phyloP scores from a whole-genome alignment of 2,329 filamentous ascomycete genomes.

The Raffaelea deltoideospora region DNA sequence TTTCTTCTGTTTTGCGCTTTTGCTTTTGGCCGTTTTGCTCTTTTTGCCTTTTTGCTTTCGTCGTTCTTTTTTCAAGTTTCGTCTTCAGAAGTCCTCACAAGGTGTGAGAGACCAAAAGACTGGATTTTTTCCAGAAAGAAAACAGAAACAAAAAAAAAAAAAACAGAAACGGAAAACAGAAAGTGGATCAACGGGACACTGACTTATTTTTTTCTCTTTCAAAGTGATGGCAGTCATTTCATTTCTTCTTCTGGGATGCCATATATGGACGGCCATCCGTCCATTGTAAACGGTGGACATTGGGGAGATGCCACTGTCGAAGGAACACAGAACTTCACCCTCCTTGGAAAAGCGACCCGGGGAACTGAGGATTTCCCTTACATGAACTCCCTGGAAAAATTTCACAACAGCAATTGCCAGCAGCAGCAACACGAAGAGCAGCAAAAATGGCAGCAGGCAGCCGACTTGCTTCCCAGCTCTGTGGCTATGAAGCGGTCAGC shows the following conservation, averaged over 20 bases:
- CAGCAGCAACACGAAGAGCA: slow-evolving; percentile 1
- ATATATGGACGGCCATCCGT: slow-evolving; percentile 24
- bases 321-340: slow-evolving; percentile 44
- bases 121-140: not conserved
- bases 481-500: slow-evolving; percentile 30
- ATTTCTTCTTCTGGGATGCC: slow-evolving; percentile 35
- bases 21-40: not conserved
- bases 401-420: slow-evolving; percentile 8
- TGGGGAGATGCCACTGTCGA: slow-evolving; percentile 41
- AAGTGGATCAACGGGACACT: slow-evolving; percentile 39
- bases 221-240: slow-evolving; percentile 42
- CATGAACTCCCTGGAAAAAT: slow-evolving; percentile 32
- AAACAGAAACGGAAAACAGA: slow-evolving; percentile 4
- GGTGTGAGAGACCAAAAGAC: no score
- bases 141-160: no score
- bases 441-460: slow-evolving; percentile 28
- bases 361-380: slow-evolving; percentile 40
- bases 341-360: slow-evolving; percentile 29
- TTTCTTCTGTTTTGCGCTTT: slow-evolving; percentile 16
- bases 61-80: not conserved
- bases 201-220: slow-evolving; percentile 19
- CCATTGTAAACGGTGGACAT: slow-evolving; percentile 37
- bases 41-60: not conserved
- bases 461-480: slow-evolving; percentile 20
- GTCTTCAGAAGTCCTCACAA: no score